A percentile compares a stretch with the other conserved stretches of the same genome.
phyloP scores from a whole-genome alignment of 768 basidiomycete genomes.

The Roridomyces roridus region DNA sequence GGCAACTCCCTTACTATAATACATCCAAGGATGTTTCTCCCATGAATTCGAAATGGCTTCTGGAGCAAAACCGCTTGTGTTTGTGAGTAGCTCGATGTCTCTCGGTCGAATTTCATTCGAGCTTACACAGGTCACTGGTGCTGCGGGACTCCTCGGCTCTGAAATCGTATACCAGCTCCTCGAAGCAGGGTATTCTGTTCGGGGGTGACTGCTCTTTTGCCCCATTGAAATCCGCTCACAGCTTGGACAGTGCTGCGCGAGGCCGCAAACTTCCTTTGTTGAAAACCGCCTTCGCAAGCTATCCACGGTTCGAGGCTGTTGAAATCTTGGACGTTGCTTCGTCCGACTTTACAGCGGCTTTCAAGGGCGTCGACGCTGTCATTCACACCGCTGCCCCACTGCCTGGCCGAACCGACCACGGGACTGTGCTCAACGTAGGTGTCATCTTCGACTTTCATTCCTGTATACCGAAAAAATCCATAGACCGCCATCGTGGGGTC shows the following conservation, averaged over 20 bases:
- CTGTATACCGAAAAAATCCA: background rate
- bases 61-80: too few relatives aligned
- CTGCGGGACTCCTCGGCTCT: conserved; percentile 22
- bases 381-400: conserved; percentile 11
- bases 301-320: conserved; percentile 21
- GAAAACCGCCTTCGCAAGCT: conserved; percentile 19
- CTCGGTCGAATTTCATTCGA: too few relatives aligned
- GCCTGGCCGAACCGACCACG: conserved; percentile 10
- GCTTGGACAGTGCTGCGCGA: conserved; percentile 17
- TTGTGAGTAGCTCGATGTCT: too few relatives aligned
- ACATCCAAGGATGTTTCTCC: too few relatives aligned
- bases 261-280: conserved; percentile 21
- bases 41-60: too few relatives aligned
- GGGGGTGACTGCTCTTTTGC: conserved; percentile 2
- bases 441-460: background rate
- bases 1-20: too few relatives aligned
- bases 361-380: background rate
- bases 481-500: conserved; percentile 35
- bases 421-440: conserved; percentile 7
- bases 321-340: conserved; percentile 25
- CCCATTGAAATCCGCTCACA: background rate
- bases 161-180: conserved; percentile 24
- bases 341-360: conserved; percentile 10
- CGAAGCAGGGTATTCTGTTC: conserved; percentile 21
- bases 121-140: conserved; percentile 20